These are phyloP conservation scores for Ustilaginoidea virens DNA, from an alignment of 2,329 filamentous ascomycete species.

Conservation along the genomic window DNA sequence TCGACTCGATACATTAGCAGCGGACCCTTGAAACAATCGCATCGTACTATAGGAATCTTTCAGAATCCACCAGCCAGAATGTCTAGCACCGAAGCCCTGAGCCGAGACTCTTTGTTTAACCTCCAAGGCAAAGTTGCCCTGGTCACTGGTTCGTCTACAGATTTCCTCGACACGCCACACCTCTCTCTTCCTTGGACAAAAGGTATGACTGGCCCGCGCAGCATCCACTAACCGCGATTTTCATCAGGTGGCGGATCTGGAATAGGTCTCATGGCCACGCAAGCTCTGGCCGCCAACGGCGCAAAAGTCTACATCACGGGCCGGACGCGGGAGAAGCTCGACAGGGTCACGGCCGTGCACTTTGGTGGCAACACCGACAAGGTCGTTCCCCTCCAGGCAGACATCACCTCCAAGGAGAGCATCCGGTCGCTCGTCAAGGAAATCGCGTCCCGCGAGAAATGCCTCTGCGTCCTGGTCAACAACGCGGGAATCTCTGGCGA, in stretches of 20 bases:
- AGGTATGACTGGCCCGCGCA: neutral
- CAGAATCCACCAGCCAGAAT: no score
- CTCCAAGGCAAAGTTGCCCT: conserved; percentile 27
- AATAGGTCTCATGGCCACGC: conserved; percentile 54
- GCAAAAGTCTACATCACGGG: conserved; percentile 58
- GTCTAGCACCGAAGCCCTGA: conserved; percentile 16
- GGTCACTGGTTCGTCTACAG: conserved; percentile 23
- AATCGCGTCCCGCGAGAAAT: conserved; percentile 36
- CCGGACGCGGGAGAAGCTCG: conserved; percentile 45
- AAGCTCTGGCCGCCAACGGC: conserved; percentile 51
- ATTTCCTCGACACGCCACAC: no score
- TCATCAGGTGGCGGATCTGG: conserved; percentile 37
- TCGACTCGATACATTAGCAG: no score
- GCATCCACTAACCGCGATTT: neutral
- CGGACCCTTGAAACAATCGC: no score
- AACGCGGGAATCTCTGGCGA: conserved; percentile 43
- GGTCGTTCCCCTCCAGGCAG: conserved; percentile 44
- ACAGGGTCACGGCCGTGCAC: conserved; percentile 41
- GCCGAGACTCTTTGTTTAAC: conserved; percentile 23
- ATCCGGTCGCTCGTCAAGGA: conserved; percentile 42
- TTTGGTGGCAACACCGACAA: conserved; percentile 35
- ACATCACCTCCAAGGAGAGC: conserved; percentile 47
- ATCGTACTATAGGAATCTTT: no score
- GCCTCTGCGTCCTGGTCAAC: conserved; percentile 51
- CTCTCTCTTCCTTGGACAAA: neutral